phyloP scores from a whole-genome alignment of 2,329 filamentous ascomycete species.

The Phaeosphaeriaceae sp. region DNA sequence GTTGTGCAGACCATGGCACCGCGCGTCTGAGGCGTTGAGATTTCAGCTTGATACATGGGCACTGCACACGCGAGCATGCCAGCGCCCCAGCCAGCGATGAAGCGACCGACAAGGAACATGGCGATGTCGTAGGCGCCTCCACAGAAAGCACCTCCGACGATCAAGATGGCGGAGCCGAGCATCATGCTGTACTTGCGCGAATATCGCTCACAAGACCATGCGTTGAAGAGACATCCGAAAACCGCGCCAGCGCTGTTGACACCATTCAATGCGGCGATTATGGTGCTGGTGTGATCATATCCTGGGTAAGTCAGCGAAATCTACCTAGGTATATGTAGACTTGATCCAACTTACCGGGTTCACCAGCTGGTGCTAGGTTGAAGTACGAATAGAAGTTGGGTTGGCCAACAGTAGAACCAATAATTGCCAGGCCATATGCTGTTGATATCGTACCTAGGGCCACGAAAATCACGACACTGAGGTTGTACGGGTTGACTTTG shows the following conservation, averaged over 20 bases:
- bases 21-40: constrained; percentile 51
- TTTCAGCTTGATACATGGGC: constrained; percentile 51
- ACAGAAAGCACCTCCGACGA: constrained; percentile 51
- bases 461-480: constrained; percentile 43
- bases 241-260: constrained; percentile 52
- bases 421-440: constrained; percentile 46
- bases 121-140: constrained; percentile 45
- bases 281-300: constrained; percentile 51
- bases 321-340: too few species aligned
- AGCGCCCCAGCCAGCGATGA: constrained; percentile 49
- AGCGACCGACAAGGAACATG: constrained; percentile 52
- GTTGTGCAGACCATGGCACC: constrained; percentile 42
- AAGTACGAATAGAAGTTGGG: constrained; percentile 55
- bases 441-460: constrained; percentile 41
- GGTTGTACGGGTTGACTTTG: constrained; percentile 40
- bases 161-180: constrained; percentile 45
- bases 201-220: constrained; percentile 50
- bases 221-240: constrained; percentile 47
- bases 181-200: constrained; percentile 50
- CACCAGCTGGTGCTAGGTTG: constrained; percentile 45
- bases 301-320: constrained; percentile 19
- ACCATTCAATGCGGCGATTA: constrained; percentile 56
- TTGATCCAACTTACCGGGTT: constrained; percentile 26
- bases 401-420: constrained; percentile 56
- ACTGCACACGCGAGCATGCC: constrained; percentile 44